phyloP scores from a whole-genome alignment of 108 stramenopile genomes.

The Bacterosira constricta region DNA sequence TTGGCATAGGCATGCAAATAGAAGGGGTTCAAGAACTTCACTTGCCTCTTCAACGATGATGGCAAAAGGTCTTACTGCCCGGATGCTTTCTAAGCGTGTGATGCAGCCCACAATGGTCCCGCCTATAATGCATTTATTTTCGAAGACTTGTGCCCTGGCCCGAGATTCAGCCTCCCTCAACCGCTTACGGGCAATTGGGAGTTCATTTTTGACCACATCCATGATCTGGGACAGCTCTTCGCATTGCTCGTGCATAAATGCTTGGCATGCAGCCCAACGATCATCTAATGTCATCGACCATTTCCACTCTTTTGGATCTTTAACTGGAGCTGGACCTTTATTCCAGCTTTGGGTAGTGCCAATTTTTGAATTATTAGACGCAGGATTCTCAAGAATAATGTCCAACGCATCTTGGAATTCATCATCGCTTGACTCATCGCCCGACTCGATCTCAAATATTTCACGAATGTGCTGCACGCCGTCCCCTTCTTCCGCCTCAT shows the following conservation, averaged over 20 bases:
- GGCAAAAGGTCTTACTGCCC: constrained; percentile 44
- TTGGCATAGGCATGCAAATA: constrained; percentile 44
- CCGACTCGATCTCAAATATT: constrained; percentile 46
- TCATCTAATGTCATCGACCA: constrained; percentile 45
- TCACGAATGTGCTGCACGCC: constrained; percentile 45
- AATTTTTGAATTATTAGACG: constrained; percentile 3
- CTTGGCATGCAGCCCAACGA: constrained; percentile 45
- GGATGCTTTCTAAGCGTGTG: constrained; percentile 44
- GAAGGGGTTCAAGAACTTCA: constrained; percentile 51
- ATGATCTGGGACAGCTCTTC: not conserved
- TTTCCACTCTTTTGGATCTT: constrained; percentile 36
- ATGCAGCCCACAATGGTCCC: constrained; percentile 60
- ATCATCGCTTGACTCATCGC: constrained; percentile 13
- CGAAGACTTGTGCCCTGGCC: constrained; percentile 43
- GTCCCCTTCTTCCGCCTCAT: constrained; percentile 39
- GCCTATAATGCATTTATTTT: constrained; percentile 45
- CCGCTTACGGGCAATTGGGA: constrained; percentile 25
- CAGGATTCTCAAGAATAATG: constrained; percentile 1
- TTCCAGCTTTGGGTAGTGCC: not conserved
- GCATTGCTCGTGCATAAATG: constrained; percentile 26
- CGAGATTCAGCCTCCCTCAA: constrained; percentile 34
- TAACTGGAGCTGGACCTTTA: not conserved
- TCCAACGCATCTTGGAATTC: not conserved
- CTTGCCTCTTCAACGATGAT: constrained; percentile 51
- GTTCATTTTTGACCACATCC: constrained; percentile 8